Percentiles rank a stretch among this genome's conserved stretches.
These are phyloP conservation scores for Suhomyces xylopsoci DNA, from an alignment of 805 yeast genomes.

Conservation along the genomic window DNA sequence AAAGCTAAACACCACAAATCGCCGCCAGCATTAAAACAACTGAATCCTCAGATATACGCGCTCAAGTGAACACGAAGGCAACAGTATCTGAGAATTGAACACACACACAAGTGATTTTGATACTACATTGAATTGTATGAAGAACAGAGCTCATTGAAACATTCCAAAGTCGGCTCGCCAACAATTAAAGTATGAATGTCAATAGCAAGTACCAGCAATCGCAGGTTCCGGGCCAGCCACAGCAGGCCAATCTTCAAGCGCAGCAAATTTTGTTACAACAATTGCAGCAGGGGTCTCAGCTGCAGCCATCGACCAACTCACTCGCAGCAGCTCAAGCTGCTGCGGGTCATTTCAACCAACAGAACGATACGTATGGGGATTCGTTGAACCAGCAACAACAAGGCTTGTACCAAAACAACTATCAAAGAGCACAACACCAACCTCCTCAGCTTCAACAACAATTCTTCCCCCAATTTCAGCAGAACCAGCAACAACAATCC, in stretches of 20 bases:
- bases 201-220: slow-evolving; percentile 18
- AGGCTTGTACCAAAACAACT: slow-evolving; percentile 34
- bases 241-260: slow-evolving; percentile 35
- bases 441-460: slow-evolving; percentile 22
- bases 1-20: background rate
- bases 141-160: background rate
- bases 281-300: slow-evolving; percentile 36
- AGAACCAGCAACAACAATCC: slow-evolving; percentile 22
- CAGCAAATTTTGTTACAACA: slow-evolving; percentile 44
- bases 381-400: slow-evolving; percentile 21
- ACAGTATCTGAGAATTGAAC: background rate
- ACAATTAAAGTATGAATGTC: slow-evolving; percentile 15
- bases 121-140: background rate
- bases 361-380: slow-evolving; percentile 26
- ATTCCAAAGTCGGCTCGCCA: slow-evolving; percentile 1
- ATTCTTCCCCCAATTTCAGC: slow-evolving; percentile 20
- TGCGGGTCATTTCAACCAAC: slow-evolving; percentile 10
- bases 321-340: slow-evolving; percentile 10
- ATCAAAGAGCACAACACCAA: slow-evolving; percentile 26
- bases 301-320: slow-evolving; percentile 10
- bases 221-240: slow-evolving; percentile 20
- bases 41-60: background rate
- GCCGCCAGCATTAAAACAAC: background rate
- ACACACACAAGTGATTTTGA: background rate
- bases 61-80: slow-evolving; percentile 2